Evolutionary conservation across 2,329 filamentous ascomycete species (phyloP).

Genomic region (Exophiala sp.): DNA sequence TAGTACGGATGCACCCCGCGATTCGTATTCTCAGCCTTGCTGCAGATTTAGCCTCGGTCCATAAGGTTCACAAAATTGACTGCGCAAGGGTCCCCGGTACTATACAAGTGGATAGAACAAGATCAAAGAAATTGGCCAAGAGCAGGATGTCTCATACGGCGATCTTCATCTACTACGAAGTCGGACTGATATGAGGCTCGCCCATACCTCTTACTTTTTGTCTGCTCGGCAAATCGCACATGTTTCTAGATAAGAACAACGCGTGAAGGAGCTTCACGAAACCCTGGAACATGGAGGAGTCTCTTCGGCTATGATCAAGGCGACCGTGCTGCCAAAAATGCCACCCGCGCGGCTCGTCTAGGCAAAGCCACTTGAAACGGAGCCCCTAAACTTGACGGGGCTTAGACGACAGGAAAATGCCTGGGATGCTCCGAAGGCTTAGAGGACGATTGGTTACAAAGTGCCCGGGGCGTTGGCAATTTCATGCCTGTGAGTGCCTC

Average conservation of each 20-base stretch:
- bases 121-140: too few species aligned
- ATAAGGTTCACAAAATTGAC: background rate
- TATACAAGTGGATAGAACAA: too few species aligned
- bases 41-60: background rate
- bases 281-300: background rate
- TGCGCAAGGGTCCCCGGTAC: too few species aligned
- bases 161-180: too few species aligned
- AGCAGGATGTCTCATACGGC: too few species aligned
- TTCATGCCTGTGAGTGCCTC: background rate
- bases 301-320: background rate
- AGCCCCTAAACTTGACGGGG: background rate
- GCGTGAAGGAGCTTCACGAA: background rate
- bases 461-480: background rate
- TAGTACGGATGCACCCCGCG: too few species aligned
- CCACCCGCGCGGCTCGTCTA: background rate
- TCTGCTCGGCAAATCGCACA: too few species aligned
- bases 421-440: background rate
- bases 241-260: too few species aligned
- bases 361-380: background rate
- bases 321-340: background rate
- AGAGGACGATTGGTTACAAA: background rate
- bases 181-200: too few species aligned
- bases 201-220: too few species aligned
- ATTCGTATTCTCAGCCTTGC: conserved; percentile 1
- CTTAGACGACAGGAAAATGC: background rate